Percentiles rank a stretch among this genome's conserved stretches.
Evolutionary conservation across 2,329 filamentous ascomycete genomes (phyloP).

Genomic region (Penicillium hesseltinei): DNA sequence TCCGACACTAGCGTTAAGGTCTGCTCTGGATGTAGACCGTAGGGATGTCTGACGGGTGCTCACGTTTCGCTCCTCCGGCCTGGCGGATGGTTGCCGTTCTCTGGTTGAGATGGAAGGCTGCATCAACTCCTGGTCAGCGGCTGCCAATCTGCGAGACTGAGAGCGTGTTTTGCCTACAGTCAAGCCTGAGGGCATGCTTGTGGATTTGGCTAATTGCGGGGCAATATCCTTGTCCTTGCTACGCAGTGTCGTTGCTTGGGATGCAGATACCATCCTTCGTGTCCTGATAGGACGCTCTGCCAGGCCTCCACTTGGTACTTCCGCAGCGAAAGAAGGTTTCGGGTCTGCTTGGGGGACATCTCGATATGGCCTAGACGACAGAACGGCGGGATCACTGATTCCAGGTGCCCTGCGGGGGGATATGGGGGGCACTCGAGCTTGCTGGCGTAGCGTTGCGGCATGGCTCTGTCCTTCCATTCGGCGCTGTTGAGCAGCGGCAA

Average conservation of each 20-base stretch:
- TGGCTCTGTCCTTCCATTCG: slow-evolving; percentile 45
- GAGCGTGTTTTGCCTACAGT: slow-evolving; percentile 44
- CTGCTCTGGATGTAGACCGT: slow-evolving; percentile 17
- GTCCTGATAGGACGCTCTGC: slow-evolving; percentile 42
- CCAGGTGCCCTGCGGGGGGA: slow-evolving; percentile 30
- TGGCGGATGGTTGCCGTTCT: slow-evolving; percentile 25
- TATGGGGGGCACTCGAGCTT: slow-evolving; percentile 38
- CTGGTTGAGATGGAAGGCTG: slow-evolving; percentile 12
- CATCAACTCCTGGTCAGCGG: slow-evolving; percentile 25
- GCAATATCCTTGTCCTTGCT: slow-evolving; percentile 29
- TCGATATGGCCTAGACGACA: slow-evolving; percentile 14
- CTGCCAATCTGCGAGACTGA: slow-evolving; percentile 40
- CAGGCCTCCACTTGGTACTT: slow-evolving; percentile 32
- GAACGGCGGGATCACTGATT: slow-evolving; percentile 23
- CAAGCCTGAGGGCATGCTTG: slow-evolving; percentile 33
- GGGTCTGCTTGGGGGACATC: slow-evolving; percentile 20
- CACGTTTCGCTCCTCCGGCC: slow-evolving; percentile 18
- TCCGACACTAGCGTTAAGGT: slow-evolving; percentile 9
- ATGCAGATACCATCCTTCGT: slow-evolving; percentile 35
- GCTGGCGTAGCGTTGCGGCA: slow-evolving; percentile 48
- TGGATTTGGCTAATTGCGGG: slow-evolving; percentile 32
- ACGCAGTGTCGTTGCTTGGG: slow-evolving; percentile 35
- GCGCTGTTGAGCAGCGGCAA: slow-evolving; percentile 42
- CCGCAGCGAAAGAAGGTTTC: slow-evolving; percentile 8
- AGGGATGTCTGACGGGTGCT: slow-evolving; percentile 15